Base-by-base conservation (phyloP, 495 filamentous ascomycete species). In the Hypoxylon cercidicola region DNA sequence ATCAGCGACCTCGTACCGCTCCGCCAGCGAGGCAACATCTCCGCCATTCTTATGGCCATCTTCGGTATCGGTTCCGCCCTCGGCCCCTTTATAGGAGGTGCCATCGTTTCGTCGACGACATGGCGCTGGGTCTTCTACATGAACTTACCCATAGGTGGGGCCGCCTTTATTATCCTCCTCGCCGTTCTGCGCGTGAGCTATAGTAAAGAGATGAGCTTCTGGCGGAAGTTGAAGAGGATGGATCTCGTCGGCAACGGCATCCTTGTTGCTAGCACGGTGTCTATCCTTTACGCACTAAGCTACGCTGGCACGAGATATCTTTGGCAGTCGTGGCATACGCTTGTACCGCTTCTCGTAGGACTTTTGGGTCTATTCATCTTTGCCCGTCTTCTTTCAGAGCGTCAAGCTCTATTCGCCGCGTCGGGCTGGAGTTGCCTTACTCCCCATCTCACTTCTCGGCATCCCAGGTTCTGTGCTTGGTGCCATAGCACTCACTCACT, bases 81-180 rank as follows among this genome's bases (percentile, higher is more conserved):
- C 20, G 90, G 90, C 3, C 90, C 90, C 10, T 81, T 91, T 4
- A 71, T 93, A 11, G 90, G 90, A 21, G 90, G 90, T 23, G 81
- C 85, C 3, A 88, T 93, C 62, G 89, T 86, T 75, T 8, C 46
- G 5, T 23, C 57, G 28, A 55, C 40, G 3, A 80, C 62, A 28
- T 77, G 73, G 75, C 63, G 75, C 3, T 77, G 75, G 61, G 23
- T 53, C 16, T 65, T 65, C 40, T 65, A 47, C 16, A 25, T 65
- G 5, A 65, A 60, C 21, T 47, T 65, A 7, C 62, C 62, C 0
- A 65, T 60, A 19, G 45, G 35, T 1, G 55, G 37, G 0, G 30
- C 50, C 13, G 11, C 49, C 3, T 30, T 65, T 16, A 21, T 37
- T 12, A 20, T 69, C 8, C 13, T 66, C 1, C 25, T 62, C n/a